phyloP scores from a whole-genome alignment of 1,284 basidiomycete genomes.

The Cystobasidium slooffiae region DNA sequence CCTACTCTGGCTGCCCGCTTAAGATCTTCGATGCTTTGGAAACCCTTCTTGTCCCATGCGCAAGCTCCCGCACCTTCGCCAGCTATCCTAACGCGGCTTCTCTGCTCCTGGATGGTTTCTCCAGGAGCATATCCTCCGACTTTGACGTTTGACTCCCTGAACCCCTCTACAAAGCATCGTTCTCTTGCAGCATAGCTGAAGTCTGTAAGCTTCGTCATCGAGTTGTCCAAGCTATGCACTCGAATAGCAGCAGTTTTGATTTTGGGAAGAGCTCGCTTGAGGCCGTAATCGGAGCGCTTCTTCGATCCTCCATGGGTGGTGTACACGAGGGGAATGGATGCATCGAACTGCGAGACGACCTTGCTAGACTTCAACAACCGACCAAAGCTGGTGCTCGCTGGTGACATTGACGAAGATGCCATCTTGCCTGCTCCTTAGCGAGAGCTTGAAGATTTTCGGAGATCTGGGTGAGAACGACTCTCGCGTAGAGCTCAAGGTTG shows the following conservation, averaged over 20 bases:
- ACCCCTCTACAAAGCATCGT: slow-evolving; percentile 25
- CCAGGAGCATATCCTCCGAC: slow-evolving; percentile 4
- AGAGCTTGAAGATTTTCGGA: slow-evolving; percentile 11
- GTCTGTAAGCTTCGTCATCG: slow-evolving; percentile 38
- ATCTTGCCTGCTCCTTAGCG: neutral
- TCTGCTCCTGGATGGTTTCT: neutral
- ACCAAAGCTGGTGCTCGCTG: slow-evolving; percentile 22
- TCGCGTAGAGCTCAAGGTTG: too few species aligned
- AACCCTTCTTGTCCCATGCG: slow-evolving; percentile 34
- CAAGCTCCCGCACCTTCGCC: slow-evolving; percentile 20
- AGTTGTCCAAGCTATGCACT: slow-evolving; percentile 37
- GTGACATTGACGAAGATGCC: slow-evolving; percentile 22
- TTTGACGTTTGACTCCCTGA: slow-evolving; percentile 28
- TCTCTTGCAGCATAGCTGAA: slow-evolving; percentile 40
- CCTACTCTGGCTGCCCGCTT: slow-evolving; percentile 32
- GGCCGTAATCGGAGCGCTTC: slow-evolving; percentile 43
- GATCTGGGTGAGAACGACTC: neutral
- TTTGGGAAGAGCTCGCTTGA: slow-evolving; percentile 39
- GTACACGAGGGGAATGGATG: slow-evolving; percentile 40
- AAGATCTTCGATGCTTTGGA: slow-evolving; percentile 29
- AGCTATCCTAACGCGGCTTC: slow-evolving; percentile 2
- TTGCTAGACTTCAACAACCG: slow-evolving; percentile 36
- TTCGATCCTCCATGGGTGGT: slow-evolving; percentile 38
- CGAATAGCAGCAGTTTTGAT: slow-evolving; percentile 37
- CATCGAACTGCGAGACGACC: slow-evolving; percentile 39